Conservation (phyloP, 164 flowering plant genomes). For the Cinnamomum micranthum region DNA sequence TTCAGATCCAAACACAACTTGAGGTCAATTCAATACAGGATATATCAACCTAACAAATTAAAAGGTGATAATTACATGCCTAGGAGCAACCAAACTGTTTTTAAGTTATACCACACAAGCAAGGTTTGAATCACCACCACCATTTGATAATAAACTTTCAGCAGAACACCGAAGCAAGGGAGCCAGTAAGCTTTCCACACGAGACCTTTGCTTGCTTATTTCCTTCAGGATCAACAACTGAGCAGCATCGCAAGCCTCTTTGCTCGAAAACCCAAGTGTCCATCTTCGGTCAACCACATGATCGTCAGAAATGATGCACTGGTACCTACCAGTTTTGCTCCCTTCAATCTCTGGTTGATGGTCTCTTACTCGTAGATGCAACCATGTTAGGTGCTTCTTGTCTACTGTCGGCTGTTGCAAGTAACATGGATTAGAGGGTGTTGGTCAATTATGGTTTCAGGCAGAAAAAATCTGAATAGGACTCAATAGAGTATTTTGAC, state of each 20-base stretch:
- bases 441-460: background rate
- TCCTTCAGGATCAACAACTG: conserved; percentile 33
- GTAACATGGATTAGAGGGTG: background rate
- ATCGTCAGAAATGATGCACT: conserved; percentile 6
- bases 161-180: conserved; percentile 30
- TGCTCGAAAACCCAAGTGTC: conserved; percentile 53
- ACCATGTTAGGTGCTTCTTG: conserved; percentile 54
- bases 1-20: too few relatives aligned
- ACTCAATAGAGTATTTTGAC: too few relatives aligned
- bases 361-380: conserved; percentile 54
- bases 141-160: conserved; percentile 11
- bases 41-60: too few relatives aligned
- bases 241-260: conserved; percentile 49
- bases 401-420: conserved; percentile 50
- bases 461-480: background rate
- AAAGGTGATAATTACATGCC: too few relatives aligned
- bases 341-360: conserved; percentile 28
- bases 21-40: too few relatives aligned
- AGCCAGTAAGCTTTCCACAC: conserved; percentile 36
- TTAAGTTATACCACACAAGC: background rate
- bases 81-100: background rate
- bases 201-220: conserved; percentile 42
- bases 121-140: conserved; percentile 19
- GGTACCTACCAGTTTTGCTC: conserved; percentile 18
- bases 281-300: conserved; percentile 43